These are phyloP conservation scores for Phyllosticta citribraziliensis DNA, from an alignment of 2,329 filamentous ascomycete genomes.

Conservation along the genomic window DNA sequence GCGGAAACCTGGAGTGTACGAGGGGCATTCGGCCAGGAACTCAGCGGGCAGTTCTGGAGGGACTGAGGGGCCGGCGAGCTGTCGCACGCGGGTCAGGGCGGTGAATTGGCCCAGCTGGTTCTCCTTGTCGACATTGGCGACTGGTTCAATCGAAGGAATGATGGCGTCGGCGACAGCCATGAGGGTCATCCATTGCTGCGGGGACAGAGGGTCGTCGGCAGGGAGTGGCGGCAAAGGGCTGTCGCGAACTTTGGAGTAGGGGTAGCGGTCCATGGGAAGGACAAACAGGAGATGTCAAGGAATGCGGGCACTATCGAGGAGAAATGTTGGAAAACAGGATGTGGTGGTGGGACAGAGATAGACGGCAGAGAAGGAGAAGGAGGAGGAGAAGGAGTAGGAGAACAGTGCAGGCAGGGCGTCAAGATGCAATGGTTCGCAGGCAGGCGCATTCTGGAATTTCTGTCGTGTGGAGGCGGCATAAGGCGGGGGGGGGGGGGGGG, in stretches of 20 bases:
- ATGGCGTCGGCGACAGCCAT: conserved; percentile 48
- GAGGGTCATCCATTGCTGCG: conserved; percentile 49
- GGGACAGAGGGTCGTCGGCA: conserved; percentile 38
- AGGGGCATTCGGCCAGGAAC: conserved; percentile 45
- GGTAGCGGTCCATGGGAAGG: background rate
- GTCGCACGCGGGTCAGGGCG: conserved; percentile 28
- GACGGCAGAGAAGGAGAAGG: background rate
- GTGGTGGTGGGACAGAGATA: background rate
- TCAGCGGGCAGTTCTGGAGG: conserved; percentile 21
- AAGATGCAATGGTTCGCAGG: background rate
- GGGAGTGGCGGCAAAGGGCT: conserved; percentile 39
- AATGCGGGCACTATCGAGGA: background rate
- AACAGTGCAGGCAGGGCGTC: no score
- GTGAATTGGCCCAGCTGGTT: conserved; percentile 42
- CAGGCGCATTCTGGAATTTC: background rate
- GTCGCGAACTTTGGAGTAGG: background rate
- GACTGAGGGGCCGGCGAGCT: conserved; percentile 29
- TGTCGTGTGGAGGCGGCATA: background rate
- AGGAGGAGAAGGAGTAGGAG: no score
- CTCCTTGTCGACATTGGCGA: conserved; percentile 24
- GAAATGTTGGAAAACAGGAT: background rate
- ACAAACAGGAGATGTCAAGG: no score
- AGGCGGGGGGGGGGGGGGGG: no score
- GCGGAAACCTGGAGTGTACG: conserved; percentile 44
- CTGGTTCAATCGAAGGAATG: conserved; percentile 48